Conservation (phyloP, 768 basidiomycete genomes). For the Boletus sensibilis region DNA sequence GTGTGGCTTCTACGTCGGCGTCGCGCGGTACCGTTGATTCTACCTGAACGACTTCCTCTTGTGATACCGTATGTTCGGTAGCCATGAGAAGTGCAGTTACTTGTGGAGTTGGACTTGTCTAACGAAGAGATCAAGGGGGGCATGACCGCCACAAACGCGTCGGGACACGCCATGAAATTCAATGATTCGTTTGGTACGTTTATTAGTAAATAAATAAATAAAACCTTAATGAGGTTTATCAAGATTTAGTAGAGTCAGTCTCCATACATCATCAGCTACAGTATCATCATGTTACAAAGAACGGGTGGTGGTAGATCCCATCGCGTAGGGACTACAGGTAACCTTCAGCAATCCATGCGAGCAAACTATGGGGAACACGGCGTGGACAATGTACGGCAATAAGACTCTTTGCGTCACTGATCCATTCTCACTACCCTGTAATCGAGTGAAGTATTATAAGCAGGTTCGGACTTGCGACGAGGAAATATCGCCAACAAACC, state of each 20-base stretch:
- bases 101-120: not conserved
- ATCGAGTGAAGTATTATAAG: slow-evolving; percentile 26
- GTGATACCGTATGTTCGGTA: slow-evolving; percentile 5
- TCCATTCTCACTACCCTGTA: slow-evolving; percentile 1
- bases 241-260: not conserved
- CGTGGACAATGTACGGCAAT: slow-evolving; percentile 51
- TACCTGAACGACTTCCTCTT: slow-evolving; percentile 6
- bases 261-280: not conserved
- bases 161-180: not conserved
- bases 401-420: not conserved
- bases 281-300: slow-evolving; percentile 5
- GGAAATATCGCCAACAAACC: not conserved
- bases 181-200: not conserved
- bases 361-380: slow-evolving; percentile 53
- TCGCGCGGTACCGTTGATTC: slow-evolving; percentile 7
- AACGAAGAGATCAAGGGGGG: not conserved
- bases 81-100: slow-evolving; percentile 10
- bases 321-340: slow-evolving; percentile 23
- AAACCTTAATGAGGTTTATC: not conserved
- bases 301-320: slow-evolving; percentile 22
- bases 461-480: slow-evolving; percentile 19
- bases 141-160: slow-evolving; percentile 9
- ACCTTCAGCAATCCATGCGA: slow-evolving; percentile 44
- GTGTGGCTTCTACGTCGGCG: slow-evolving; percentile 12
- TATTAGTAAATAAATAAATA: not conserved